Conservation (phyloP, 1,139 yeast genomes). For the Candida buenavistaensis region DNA sequence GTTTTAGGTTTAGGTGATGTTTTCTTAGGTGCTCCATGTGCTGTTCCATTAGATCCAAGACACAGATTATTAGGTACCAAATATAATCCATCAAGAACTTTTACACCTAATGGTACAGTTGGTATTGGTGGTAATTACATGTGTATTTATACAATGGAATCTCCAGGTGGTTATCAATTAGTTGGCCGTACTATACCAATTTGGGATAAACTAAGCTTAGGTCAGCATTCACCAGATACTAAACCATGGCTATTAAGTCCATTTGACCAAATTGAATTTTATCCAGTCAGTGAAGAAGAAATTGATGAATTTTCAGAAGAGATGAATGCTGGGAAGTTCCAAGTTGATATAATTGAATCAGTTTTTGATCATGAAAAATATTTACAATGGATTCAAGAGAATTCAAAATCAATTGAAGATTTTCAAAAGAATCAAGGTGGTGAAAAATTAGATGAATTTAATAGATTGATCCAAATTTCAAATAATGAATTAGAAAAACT, state of each 20-base stretch:
- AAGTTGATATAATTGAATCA: slow-evolving; percentile 71
- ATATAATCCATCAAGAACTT: slow-evolving; percentile 94
- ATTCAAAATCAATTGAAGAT: slow-evolving; percentile 68
- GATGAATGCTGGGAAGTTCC: slow-evolving; percentile 77
- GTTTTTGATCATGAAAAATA: slow-evolving; percentile 84
- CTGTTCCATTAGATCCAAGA: slow-evolving; percentile 95
- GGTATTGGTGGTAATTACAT: slow-evolving; percentile 98
- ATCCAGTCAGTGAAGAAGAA: slow-evolving; percentile 84
- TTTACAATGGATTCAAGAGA: slow-evolving; percentile 72
- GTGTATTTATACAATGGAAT: slow-evolving; percentile 98
- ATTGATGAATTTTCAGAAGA: slow-evolving; percentile 71
- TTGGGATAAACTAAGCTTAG: slow-evolving; percentile 91
- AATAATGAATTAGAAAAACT: slow-evolving; percentile 70
- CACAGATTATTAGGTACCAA: slow-evolving; percentile 90
- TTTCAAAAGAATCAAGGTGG: slow-evolving; percentile 72
- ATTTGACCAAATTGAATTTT: slow-evolving; percentile 92
- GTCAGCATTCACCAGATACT: slow-evolving; percentile 55
- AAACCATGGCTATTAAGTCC: slow-evolving; percentile 90
- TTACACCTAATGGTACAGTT: slow-evolving; percentile 94
- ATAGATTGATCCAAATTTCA: slow-evolving; percentile 76
- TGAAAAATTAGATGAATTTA: slow-evolving; percentile 82
- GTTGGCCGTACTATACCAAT: slow-evolving; percentile 96
- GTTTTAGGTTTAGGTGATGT: slow-evolving; percentile 97
- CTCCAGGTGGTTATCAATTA: slow-evolving; percentile 98
- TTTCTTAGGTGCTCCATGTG: slow-evolving; percentile 97